Evolutionary conservation across 2,329 filamentous ascomycete genomes (phyloP).

Genomic region (Nothopassalora personata): DNA sequence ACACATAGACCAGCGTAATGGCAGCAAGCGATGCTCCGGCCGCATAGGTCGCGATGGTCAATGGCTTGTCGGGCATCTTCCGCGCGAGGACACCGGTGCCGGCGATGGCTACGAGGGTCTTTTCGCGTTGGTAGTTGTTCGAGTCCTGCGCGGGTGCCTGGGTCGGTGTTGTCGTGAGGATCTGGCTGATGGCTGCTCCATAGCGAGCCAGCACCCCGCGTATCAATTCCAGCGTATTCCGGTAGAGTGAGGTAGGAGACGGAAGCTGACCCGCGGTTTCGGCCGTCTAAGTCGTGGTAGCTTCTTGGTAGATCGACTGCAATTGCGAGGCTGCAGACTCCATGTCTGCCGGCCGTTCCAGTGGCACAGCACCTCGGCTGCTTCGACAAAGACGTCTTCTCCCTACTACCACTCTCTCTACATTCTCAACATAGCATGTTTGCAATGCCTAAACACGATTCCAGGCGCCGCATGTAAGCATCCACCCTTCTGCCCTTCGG

Average conservation of each 20-base stretch:
- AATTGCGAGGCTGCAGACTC: no score
- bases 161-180: conserved; percentile 2
- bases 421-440: no score
- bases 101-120: conserved; percentile 28
- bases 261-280: no score
- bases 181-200: conserved; percentile 14
- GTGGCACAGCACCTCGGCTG: neutral
- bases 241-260: no score
- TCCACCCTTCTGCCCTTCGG: no score
- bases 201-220: conserved; percentile 12
- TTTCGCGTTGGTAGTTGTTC: conserved; percentile 18
- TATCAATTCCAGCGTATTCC: no score
- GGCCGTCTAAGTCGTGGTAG: no score
- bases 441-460: no score
- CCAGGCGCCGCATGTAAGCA: no score
- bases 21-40: conserved; percentile 92
- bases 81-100: conserved; percentile 22
- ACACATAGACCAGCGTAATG: conserved; percentile 92
- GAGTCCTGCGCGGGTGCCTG: neutral
- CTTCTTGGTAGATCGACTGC: no score
- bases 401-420: no score
- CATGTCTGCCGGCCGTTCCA: neutral
- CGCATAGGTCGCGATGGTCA: conserved; percentile 85
- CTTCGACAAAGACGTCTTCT: no score
- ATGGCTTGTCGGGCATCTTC: conserved; percentile 72